These are phyloP conservation scores for Hypoxylon sp. DNA, from an alignment of 2,329 filamentous ascomycete genomes.

Conservation along the genomic window DNA sequence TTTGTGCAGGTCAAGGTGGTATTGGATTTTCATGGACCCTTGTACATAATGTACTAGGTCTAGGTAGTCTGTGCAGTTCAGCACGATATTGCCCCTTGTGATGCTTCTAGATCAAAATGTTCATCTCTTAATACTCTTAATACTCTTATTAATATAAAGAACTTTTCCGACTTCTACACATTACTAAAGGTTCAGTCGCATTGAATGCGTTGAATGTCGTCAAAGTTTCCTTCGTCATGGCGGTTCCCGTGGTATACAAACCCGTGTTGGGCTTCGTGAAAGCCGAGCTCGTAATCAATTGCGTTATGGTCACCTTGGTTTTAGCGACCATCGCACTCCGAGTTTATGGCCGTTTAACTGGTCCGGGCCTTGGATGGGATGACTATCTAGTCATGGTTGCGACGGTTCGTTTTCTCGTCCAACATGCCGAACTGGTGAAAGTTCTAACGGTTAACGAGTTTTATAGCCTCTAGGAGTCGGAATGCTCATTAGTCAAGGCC, in stretches of 20 bases:
- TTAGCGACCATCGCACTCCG: constrained; percentile 50
- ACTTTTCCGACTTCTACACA: constrained; percentile 10
- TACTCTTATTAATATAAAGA: no score
- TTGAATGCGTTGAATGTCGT: constrained; percentile 1
- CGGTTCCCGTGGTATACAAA: constrained; percentile 17
- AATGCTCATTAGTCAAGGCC: constrained; percentile 42
- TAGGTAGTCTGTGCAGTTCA: neutral
- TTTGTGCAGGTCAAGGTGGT: neutral
- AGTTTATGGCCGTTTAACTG: constrained; percentile 50
- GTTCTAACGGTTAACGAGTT: constrained; percentile 20
- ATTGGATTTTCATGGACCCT: constrained; percentile 21
- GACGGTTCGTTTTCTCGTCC: constrained; percentile 32
- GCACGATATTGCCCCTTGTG: constrained; percentile 10
- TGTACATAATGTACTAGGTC: constrained; percentile 1
- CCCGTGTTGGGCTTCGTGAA: constrained; percentile 48
- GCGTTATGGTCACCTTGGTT: constrained; percentile 53
- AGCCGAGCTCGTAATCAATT: constrained; percentile 53
- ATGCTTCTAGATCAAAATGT: neutral
- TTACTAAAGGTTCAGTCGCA: constrained; percentile 14
- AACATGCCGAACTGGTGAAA: neutral
- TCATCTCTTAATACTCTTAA: no score
- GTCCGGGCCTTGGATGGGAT: constrained; percentile 55
- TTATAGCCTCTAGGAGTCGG: constrained; percentile 39
- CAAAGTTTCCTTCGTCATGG: constrained; percentile 21
- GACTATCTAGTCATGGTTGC: constrained; percentile 53